A percentile compares a stretch with the other conserved stretches of the same genome.
These are phyloP conservation scores for Quercus robur DNA, from an alignment of 306 rosid genomes.

Conservation along the genomic window DNA sequence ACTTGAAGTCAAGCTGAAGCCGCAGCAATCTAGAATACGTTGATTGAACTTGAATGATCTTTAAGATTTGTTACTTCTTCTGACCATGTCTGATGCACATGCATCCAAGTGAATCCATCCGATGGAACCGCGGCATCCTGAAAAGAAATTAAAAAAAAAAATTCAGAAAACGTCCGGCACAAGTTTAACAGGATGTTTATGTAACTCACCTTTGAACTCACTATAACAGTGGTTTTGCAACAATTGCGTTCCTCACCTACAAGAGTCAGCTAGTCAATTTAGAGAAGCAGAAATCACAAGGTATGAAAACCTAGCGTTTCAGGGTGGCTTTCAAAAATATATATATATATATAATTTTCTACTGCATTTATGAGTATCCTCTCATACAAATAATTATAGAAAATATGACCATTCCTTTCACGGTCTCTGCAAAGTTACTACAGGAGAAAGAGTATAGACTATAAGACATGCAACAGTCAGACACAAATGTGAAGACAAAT, in stretches of 20 bases:
- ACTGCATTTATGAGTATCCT: too few relatives aligned
- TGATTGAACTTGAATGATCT: slow-evolving; percentile 24
- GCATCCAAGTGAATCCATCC: slow-evolving; percentile 49
- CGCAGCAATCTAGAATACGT: slow-evolving; percentile 31
- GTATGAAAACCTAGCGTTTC: not conserved
- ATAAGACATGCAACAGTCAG: not conserved
- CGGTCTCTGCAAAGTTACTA: not conserved
- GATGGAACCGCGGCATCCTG: slow-evolving; percentile 42
- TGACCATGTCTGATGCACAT: slow-evolving; percentile 60
- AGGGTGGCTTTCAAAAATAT: too few relatives aligned
- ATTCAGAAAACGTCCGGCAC: not conserved
- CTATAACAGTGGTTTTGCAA: slow-evolving; percentile 32
- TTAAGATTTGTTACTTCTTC: slow-evolving; percentile 32
- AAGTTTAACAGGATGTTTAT: not conserved
- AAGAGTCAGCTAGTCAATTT: not conserved
- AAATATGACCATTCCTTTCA: too few relatives aligned
- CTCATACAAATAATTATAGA: too few relatives aligned
- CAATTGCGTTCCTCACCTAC: slow-evolving; percentile 34
- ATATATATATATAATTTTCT: too few relatives aligned
- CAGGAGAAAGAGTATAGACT: not conserved
- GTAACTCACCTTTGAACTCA: slow-evolving; percentile 35
- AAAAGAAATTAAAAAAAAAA: not conserved
- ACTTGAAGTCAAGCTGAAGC: slow-evolving; percentile 12
- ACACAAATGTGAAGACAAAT: not conserved
- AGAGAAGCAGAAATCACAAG: not conserved